Base-by-base conservation (phyloP, 2,329 filamentous ascomycete genomes). In the Cercospora sp. region DNA sequence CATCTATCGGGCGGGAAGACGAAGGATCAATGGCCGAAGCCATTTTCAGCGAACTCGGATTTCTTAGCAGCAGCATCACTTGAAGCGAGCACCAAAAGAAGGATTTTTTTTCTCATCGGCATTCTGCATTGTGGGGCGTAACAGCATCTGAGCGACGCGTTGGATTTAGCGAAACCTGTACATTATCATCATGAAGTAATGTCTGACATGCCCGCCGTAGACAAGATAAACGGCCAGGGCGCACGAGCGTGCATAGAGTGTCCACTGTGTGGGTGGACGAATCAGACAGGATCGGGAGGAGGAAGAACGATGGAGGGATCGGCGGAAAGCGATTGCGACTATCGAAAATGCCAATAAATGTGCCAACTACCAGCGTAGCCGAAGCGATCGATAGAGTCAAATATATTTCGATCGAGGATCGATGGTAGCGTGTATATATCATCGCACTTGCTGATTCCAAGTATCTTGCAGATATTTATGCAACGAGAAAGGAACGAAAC, bases 41-140 rank as follows among this genome's bases (percentile, higher is more conserved):
- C 6, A 74, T 78, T 30, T 76, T 77, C 67, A 70, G 67, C 63
- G 76, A 78, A 67, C 69, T 78, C 42, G 74, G 74, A 10, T 78
- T 75, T 67, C 67, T 76, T 55, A 72, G 73, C 5, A 63, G 65
- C 6, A 74, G 70, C 58, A 77, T 78, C 28, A 51, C 48, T 18
- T 64, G 48, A 64, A 18, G 26, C 48, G 20, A 4, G 48, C 45
- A 13, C 6, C 26, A 42, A 42, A 42, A 16, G 36, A 16, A 6
- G 16, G 28, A 30, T 8, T 30, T 30, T 5, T n/a, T 42, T 36
- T 36, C 33, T 36, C n/a, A 42, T 42, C 16, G 36, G 36, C 36
- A 42, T 42, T 8, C 36, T 42, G 45, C 45, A 51, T 51, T 51
- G 45, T 7, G 18, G 18, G 30, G 58, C 36, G 36, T 12, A 40